Percentiles rank a stretch among this genome's conserved stretches.
These are phyloP conservation scores for Viola pubescens DNA, from an alignment of 441 rosid species.

Conservation along the genomic window DNA sequence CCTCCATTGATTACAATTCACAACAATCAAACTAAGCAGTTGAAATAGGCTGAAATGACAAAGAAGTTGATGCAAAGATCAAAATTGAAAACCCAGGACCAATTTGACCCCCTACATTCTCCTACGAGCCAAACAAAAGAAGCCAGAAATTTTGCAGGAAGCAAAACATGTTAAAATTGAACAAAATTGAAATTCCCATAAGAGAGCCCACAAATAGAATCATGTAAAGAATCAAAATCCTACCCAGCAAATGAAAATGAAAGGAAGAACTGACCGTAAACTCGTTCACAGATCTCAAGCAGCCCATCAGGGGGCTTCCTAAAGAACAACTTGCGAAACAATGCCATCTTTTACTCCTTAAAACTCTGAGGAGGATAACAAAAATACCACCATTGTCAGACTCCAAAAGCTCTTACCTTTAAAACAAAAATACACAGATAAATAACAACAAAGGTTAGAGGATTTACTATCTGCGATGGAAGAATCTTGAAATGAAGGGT, in stretches of 20 bases:
- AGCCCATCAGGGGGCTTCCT: constrained; percentile 87
- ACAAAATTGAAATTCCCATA: background rate
- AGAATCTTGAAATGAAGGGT: too few species aligned
- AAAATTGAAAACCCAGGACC: background rate
- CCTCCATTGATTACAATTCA: too few species aligned
- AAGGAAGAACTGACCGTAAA: constrained; percentile 48
- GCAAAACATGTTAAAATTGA: background rate
- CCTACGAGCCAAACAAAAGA: background rate
- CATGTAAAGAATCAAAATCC: constrained; percentile 1
- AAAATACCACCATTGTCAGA: too few species aligned
- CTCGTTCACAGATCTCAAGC: constrained; percentile 82
- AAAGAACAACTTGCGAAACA: constrained; percentile 77
- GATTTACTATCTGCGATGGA: too few species aligned
- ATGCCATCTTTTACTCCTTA: constrained; percentile 37
- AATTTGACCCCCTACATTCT: background rate
- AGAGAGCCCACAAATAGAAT: background rate
- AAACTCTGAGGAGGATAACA: too few species aligned
- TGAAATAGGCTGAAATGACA: too few species aligned
- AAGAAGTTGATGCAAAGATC: background rate
- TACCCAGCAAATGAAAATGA: constrained; percentile 4
- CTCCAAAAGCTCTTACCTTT: too few species aligned
- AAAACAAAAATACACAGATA: too few species aligned
- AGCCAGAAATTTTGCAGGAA: background rate
- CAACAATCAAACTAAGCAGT: too few species aligned
- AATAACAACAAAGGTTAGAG: too few species aligned